Percentiles rank a stretch among this genome's conserved stretches.
Conservation (phyloP, 2,329 filamentous ascomycete genomes). For the Leptographium flavum region DNA sequence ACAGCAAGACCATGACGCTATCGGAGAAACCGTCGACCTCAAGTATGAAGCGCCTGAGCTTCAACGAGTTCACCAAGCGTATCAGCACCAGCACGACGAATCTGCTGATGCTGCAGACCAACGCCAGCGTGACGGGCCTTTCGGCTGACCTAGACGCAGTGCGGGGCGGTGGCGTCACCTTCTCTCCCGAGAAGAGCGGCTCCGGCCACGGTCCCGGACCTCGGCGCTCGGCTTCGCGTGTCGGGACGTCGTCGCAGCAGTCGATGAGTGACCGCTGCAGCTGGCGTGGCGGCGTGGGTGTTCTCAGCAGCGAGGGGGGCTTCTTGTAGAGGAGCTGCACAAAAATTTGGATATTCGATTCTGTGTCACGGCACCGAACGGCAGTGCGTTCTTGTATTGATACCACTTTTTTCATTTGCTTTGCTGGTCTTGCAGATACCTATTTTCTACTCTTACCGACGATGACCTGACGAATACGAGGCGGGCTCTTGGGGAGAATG, state of each 20-base stretch:
- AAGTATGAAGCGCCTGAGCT: conserved; percentile 43
- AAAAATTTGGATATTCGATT: not conserved
- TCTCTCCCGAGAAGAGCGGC: not conserved
- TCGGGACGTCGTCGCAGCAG: conserved; percentile 14
- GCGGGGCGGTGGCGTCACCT: conserved; percentile 13
- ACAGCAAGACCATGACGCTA: not conserved
- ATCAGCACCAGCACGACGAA: conserved; percentile 47
- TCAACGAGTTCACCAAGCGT: conserved; percentile 46
- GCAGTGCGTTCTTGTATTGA: not conserved
- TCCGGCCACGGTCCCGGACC: not conserved
- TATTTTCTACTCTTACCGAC: no score
- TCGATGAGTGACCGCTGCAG: conserved; percentile 31
- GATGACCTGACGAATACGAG: no score
- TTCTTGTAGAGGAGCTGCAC: conserved; percentile 27
- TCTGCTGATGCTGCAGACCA: conserved; percentile 42
- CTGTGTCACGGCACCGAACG: not conserved
- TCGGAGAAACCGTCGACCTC: conserved; percentile 34
- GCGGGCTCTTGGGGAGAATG: no score
- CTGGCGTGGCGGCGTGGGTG: conserved; percentile 42
- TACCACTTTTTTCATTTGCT: not conserved
- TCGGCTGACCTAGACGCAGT: conserved; percentile 16
- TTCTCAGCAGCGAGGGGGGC: conserved; percentile 37
- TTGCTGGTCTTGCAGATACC: not conserved
- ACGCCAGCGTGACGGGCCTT: conserved; percentile 15
- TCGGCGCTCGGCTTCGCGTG: not conserved